Conservation (phyloP, 2,329 filamentous ascomycete species). For the Trichoderma sp. region DNA sequence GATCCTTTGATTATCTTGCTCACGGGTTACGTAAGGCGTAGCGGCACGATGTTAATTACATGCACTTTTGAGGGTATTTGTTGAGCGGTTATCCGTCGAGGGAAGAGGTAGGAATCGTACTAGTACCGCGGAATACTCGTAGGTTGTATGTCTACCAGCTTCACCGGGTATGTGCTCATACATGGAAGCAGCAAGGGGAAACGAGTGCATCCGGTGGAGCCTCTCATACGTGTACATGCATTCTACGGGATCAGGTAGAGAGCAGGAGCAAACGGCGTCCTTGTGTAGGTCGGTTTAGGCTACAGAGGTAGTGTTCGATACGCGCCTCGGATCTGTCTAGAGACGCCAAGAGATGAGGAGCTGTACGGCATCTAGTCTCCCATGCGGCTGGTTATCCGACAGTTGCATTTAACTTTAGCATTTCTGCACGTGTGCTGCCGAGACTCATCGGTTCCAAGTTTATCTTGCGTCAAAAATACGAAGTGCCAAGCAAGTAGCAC, state of each 20-base stretch:
- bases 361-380: not conserved
- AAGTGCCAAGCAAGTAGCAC: not conserved
- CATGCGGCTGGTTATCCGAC: not conserved
- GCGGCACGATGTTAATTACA: not conserved
- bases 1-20: not conserved
- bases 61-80: not conserved
- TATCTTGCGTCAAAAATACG: not conserved
- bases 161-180: not conserved
- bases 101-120: not conserved
- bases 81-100: not conserved
- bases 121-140: not conserved
- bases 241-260: not conserved
- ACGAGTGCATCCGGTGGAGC: not conserved
- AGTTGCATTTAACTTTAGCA: not conserved
- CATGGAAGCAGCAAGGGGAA: not conserved
- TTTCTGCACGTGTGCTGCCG: not conserved
- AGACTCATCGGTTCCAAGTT: not conserved
- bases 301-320: not conserved
- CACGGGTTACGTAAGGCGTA: not conserved
- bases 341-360: not conserved
- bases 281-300: not conserved
- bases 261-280: not conserved
- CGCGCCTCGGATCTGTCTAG: not conserved
- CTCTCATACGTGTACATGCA: not conserved
- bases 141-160: not conserved